A percentile compares a stretch with the other conserved stretches of the same genome.
Conservation (phyloP, 768 basidiomycete species). For the Pisolithus microcarpus region DNA sequence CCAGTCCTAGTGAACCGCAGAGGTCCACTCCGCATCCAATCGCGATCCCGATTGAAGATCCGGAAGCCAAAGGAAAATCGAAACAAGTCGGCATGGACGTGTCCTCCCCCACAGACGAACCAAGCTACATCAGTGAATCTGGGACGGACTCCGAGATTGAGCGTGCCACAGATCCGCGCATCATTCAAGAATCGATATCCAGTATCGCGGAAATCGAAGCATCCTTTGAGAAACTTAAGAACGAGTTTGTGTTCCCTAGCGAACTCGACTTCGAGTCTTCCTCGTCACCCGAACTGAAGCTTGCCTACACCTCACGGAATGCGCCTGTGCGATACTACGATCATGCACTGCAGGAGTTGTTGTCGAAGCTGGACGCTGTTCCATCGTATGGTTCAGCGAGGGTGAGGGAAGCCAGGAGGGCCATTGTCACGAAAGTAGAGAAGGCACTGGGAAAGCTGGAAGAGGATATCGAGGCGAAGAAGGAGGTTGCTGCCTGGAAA, state of each 20-base stretch:
- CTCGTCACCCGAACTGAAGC: constrained; percentile 23
- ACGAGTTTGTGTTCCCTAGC: constrained; percentile 34
- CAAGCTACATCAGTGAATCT: neutral
- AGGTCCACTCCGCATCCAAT: neutral
- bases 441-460: constrained; percentile 48
- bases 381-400: constrained; percentile 52
- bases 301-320: constrained; percentile 54
- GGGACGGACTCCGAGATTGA: constrained; percentile 7
- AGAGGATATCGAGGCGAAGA: constrained; percentile 37
- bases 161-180: constrained; percentile 7
- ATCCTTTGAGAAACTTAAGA: constrained; percentile 27
- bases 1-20: too few species aligned
- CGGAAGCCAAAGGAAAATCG: constrained; percentile 32
- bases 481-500: constrained; percentile 14
- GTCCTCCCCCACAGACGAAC: neutral
- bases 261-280: constrained; percentile 26
- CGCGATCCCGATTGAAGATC: neutral
- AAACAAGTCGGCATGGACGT: constrained; percentile 17
- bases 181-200: constrained; percentile 23
- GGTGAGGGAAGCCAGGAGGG: constrained; percentile 46
- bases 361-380: constrained; percentile 52
- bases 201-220: constrained; percentile 36
- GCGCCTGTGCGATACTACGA: constrained; percentile 56
- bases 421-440: constrained; percentile 50
- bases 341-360: constrained; percentile 48